Evolutionary conservation across 352 stramenopile species (phyloP).

Genomic region (Phytophthora constricta): DNA sequence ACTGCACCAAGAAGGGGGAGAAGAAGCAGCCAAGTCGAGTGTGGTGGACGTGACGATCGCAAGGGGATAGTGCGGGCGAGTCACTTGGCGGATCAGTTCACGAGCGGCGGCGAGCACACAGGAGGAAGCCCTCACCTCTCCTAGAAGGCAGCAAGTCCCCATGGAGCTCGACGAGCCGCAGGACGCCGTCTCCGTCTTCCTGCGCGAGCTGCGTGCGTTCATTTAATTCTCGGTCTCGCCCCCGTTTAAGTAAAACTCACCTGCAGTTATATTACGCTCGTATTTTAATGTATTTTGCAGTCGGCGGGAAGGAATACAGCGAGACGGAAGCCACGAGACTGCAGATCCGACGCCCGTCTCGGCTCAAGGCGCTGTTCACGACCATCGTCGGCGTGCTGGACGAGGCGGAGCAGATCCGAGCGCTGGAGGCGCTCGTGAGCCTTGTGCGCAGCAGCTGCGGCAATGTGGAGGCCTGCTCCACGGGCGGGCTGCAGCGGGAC

Average conservation of each 20-base stretch:
- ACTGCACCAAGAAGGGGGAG: slow-evolving; percentile 1
- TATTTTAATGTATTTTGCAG: slow-evolving; percentile 37
- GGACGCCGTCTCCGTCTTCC: slow-evolving; percentile 47
- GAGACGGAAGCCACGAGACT: slow-evolving; percentile 63
- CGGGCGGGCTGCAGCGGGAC: slow-evolving; percentile 73
- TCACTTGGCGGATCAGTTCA: slow-evolving; percentile 27
- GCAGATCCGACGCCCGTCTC: slow-evolving; percentile 67
- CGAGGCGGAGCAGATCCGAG: slow-evolving; percentile 70
- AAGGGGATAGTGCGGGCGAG: slow-evolving; percentile 16
- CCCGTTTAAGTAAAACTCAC: no score
- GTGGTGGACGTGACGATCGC: slow-evolving; percentile 25
- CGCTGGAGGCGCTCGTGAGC: slow-evolving; percentile 76
- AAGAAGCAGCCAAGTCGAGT: slow-evolving; percentile 28
- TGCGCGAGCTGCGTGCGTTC: slow-evolving; percentile 53
- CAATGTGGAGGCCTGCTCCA: slow-evolving; percentile 79
- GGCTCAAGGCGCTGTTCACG: slow-evolving; percentile 69
- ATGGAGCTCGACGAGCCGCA: slow-evolving; percentile 41
- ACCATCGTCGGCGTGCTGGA: slow-evolving; percentile 70
- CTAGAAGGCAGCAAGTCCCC: not conserved
- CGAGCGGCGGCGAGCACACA: slow-evolving; percentile 6
- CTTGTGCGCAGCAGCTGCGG: slow-evolving; percentile 78
- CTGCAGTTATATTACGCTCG: no score
- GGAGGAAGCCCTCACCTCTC: slow-evolving; percentile 1
- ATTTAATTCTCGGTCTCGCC: no score
- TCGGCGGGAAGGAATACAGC: slow-evolving; percentile 71